Evolutionary conservation across 768 basidiomycete species (phyloP), one percentile per base, ranked within the genome.

Genomic region (Hygrocybe punicea): DNA sequence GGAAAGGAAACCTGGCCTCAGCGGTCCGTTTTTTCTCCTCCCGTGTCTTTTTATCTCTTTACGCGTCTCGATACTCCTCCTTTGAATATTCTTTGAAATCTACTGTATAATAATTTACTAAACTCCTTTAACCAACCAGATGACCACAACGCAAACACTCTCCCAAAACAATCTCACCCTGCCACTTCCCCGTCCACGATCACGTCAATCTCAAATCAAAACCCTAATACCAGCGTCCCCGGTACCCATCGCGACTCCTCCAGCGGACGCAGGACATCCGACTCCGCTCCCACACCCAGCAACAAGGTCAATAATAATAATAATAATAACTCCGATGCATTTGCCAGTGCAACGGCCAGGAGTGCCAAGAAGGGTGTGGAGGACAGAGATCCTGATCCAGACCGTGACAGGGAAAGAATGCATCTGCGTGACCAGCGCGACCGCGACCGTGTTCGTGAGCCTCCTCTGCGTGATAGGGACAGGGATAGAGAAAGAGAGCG

Each of bases 401-500:
- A 58, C 42, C 65, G 67, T 62, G 66, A 69, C 59, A 56, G 24
- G 17, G 52, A 42, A 5, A 51, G 10, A 44, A 4, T 29, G 8
- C 34, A 21, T 9, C 10, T 29, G 16, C 34, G 19, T 8, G 47
- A 29, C n/a, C n/a, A 54, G 25, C 14, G 42, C 49, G 24, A 54
- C 51, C 55, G 54, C 59, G 53, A 59, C 62, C 29, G 67, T 62
- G 7, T 71, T 8, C 55, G 58, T 58, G 62, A 63, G 21, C 60
- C 60, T 46, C 60, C 63, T 34, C 57, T n/a, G 39, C 53, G 23
- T 34, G 55, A 50, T 54, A 52, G 59, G 23, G 63, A 57, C 29
- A 53, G 55, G 37, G 62, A 59, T 36, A 52, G 58, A 35, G 58
- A 42, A 46, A 36, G 53, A n/a, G 51, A 49, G 3, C 60, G 69